Base-by-base conservation (phyloP, 805 yeast species). In the Martiniozyma abietophila region DNA sequence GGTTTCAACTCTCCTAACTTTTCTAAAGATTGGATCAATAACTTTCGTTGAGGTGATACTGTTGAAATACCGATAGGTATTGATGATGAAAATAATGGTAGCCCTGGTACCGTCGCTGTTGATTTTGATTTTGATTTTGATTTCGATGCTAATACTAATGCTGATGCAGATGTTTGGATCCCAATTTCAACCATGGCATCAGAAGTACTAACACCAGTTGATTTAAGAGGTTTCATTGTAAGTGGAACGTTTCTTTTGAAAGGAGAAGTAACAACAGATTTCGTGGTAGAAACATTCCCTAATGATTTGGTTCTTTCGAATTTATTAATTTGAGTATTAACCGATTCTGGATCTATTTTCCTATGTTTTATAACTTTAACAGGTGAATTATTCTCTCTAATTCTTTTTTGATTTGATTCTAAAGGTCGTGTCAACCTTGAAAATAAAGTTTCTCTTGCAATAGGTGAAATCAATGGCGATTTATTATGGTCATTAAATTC, bases 401-500 rank as follows among this genome's bases (percentile, higher is more conserved):
- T 29, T 26, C 43, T 40, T 25, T 42, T 42, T 9, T 41, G 36
- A 27, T 56, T 53, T 2, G 54, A 33, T 20, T 45, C 46, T 0
- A 56, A 51, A 1, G 53, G 56, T 24, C 40, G 41, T 48, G 45
- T 46, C 24, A 53, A 35, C 17, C 58, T 40, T 3, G 43, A 19
- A 5, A 51, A 12, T 8, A 50, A 33, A 33, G 39, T 43, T 4
- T 30, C 20, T 22, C 30, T 35, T 16, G 30, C 34, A 28, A 28
- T 31, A 23, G 47, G 39, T 20, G 43, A 33, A 10, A 6, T 11
- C 16, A 10, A 17, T n/a, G n/a, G n/a, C n/a, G n/a, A n/a, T n/a
- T n/a, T n/a, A n/a, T n/a, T n/a, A n/a, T n/a, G n/a, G n/a, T n/a
- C n/a, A n/a, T n/a, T n/a, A n/a, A n/a, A n/a, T n/a, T n/a, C n/a